Evolutionary conservation across 805 yeast genomes (phyloP), one percentile per base, ranked within the genome.

Genomic region (Gaillardinia entomophila): DNA sequence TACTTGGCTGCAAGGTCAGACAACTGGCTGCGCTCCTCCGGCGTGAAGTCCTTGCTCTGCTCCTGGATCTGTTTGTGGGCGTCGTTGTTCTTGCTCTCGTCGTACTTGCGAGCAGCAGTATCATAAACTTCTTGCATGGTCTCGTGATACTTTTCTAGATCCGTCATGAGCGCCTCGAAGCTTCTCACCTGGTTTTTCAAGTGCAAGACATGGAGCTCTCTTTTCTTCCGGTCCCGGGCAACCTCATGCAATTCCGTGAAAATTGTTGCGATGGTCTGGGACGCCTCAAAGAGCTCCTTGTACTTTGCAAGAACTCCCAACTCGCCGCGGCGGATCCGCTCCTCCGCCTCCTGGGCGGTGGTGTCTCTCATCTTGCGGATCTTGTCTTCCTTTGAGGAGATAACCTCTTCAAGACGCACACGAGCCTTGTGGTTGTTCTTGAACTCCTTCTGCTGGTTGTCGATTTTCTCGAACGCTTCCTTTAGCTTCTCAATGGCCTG

Each of bases 291-390:
- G 26, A 57, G 49, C 2, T 39, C 23, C 35, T 38, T 19, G 33
- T 51, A 50, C 27, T 43, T 43, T 10, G 44, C 46, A 14, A 41
- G 35, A 7, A 65, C 46, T 30, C 50, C 45, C 1, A 30, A 26
- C 27, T 65, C 61, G 8, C 62, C 48, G 7, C 52, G 55, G 12
- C 47, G 46, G 4, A 66, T 64, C 33, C 65, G 68, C 3, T 55
- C 56, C 3, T 66, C 52, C 31, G 66, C 62, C 42, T 75, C 79
- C 32, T 51, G 55, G 16, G 49, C 51, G 2, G 72, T 50, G 31
- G 68, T 73, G 1, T 44, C 42, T 34, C 62, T 60, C 14, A 68
- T 38, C 26, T 45, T 48, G 28, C 53, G 35, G 16, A 66, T 43
- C 30, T 60, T 53, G 18, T 56, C 54, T 27, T 54, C 42, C 32